These are phyloP conservation scores for Gossypium armourianum DNA, from an alignment of 441 rosid genomes.

Conservation along the genomic window DNA sequence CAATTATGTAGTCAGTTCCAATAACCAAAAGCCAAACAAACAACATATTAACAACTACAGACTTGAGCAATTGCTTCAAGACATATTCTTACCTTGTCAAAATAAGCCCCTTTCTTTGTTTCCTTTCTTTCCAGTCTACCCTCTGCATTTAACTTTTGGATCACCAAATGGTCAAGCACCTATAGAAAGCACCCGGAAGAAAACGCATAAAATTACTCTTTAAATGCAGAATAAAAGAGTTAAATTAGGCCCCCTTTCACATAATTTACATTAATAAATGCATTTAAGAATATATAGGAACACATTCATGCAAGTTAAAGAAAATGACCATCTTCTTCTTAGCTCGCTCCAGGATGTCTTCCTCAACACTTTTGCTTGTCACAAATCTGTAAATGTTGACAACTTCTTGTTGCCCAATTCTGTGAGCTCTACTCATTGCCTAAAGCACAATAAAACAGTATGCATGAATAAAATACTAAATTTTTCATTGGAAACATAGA, in stretches of 20 bases:
- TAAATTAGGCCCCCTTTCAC: conserved; percentile 6
- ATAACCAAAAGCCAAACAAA: background rate
- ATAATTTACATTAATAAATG: background rate
- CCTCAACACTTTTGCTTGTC: conserved; percentile 98
- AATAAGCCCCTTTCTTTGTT: conserved; percentile 72
- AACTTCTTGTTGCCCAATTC: conserved; percentile 98
- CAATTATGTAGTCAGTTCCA: background rate
- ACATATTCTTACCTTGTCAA: conserved; percentile 70
- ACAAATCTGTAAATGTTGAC: conserved; percentile 98
- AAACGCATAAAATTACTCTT: conserved; percentile 11
- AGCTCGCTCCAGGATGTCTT: conserved; percentile 97
- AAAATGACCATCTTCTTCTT: conserved; percentile 84
- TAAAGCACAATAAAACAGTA: conserved; percentile 26
- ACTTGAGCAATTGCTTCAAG: background rate
- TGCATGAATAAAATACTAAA: background rate
- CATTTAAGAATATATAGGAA: background rate
- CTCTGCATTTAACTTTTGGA: conserved; percentile 98
- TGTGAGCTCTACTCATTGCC: conserved; percentile 99
- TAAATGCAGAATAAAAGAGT: background rate
- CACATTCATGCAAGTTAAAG: background rate
- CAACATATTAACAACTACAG: background rate
- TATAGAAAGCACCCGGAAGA: conserved; percentile 26
- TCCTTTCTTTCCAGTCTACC: conserved; percentile 98
- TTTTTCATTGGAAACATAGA: conserved; percentile 7
- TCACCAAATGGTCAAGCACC: conserved; percentile 99